phyloP scores from a whole-genome alignment of 176 grass and related monocot species.

The Poa pratensis region DNA sequence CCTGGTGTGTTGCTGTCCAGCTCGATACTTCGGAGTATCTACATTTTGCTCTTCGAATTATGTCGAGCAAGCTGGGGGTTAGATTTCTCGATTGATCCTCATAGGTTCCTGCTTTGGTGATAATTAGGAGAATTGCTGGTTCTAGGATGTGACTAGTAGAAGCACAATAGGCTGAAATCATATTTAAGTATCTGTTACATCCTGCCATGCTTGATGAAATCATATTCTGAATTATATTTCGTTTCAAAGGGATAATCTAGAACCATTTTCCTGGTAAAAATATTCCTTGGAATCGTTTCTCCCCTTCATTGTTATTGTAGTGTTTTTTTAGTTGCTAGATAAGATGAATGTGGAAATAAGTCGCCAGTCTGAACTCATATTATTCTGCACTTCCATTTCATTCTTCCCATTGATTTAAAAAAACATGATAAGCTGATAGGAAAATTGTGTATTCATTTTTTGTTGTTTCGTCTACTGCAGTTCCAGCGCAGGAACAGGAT shows the following conservation, averaged over 20 bases:
- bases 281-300: not conserved
- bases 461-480: constrained; percentile 50
- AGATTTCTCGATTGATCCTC: not conserved
- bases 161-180: not conserved
- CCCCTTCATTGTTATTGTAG: not conserved
- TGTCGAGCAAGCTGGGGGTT: not conserved
- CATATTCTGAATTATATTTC: not conserved
- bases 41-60: not conserved
- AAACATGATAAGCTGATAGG: not conserved
- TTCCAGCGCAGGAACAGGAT: constrained; percentile 97
- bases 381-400: constrained; percentile 18
- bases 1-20: not conserved
- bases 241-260: not conserved
- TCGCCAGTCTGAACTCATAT: not conserved
- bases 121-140: not conserved
- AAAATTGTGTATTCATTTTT: not conserved
- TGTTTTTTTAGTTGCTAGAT: not conserved
- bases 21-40: not conserved
- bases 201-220: not conserved
- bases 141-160: constrained; percentile 18
- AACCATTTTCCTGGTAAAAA: not conserved
- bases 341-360: not conserved
- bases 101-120: not conserved
- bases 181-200: not conserved
- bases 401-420: not conserved